phyloP scores from a whole-genome alignment of 2,329 filamentous ascomycete species.

The Xylaria sp. region DNA sequence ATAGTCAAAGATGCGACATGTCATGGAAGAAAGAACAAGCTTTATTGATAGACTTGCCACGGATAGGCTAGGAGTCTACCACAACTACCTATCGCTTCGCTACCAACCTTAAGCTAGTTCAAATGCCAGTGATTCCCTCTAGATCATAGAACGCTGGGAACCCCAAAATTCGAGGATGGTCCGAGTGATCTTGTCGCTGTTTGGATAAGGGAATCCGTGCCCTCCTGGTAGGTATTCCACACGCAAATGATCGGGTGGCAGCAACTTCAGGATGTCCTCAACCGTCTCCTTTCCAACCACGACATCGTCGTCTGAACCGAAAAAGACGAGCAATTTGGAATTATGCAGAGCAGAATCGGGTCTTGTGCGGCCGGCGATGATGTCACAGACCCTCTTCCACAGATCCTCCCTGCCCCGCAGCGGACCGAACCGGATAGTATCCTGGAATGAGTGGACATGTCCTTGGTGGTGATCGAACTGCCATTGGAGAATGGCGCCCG shows the following conservation, averaged over 20 bases:
- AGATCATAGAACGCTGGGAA: not conserved
- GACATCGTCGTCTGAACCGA: constrained; percentile 31
- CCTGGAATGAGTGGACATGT: constrained; percentile 34
- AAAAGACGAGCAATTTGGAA: constrained; percentile 34
- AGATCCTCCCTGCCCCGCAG: constrained; percentile 25
- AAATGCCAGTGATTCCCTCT: too few species aligned
- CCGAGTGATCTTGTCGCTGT: constrained; percentile 33
- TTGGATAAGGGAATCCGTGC: constrained; percentile 35
- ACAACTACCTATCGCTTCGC: too few species aligned
- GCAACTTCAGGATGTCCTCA: constrained; percentile 34
- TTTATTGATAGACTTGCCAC: too few species aligned
- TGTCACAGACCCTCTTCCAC: constrained; percentile 32
- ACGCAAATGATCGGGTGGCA: constrained; percentile 30
- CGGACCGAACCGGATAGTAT: constrained; percentile 32
- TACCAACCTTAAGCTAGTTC: too few species aligned
- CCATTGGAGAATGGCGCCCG: constrained; percentile 32
- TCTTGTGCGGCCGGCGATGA: constrained; percentile 31
- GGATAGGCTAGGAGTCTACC: too few species aligned
- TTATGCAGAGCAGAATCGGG: constrained; percentile 27
- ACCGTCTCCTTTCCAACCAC: constrained; percentile 32
- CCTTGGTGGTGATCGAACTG: constrained; percentile 36
- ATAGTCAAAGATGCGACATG: too few species aligned
- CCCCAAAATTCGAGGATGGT: constrained; percentile 31
- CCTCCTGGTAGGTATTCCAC: constrained; percentile 35
- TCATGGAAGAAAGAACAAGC: too few species aligned